Evolutionary conservation across 164 flowering plant genomes (phyloP), one percentile per base, ranked within the genome.

Genomic region (Pachysandra terminalis): DNA sequence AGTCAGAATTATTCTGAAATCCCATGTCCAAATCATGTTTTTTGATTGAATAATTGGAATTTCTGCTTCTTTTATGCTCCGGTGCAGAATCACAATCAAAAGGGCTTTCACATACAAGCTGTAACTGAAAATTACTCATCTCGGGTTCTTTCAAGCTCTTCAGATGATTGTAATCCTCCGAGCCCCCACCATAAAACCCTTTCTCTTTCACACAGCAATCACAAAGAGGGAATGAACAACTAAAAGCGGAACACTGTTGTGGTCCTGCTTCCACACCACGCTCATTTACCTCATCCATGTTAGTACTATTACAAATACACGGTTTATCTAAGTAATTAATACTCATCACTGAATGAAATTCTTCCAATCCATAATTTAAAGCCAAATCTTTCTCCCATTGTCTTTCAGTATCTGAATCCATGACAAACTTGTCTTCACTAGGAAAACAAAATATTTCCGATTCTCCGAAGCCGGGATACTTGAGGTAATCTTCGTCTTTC

Each of bases 381-480:
- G 22, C 69, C 19, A 61, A 32, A 0, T 64, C 32, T 26, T 74
- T 70, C 9, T 75, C 84, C 60, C 22, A 56, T 41, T 56, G 74
- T 24, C 68, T 78, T 21, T 75, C 81, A 0, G 61, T 66, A 49
- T 79, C 88, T 15, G 74, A 74, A 63, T 82, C 75, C 76, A 75
- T 90, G 48, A 90, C 79, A 72, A 80, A 90, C 86, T 91, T 94
- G 67, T 93, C 96, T 74, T 89, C 96, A 66, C 80, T 87, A 10
- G 80, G 90, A 69, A 78, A 83, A 40, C 74, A 74, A 65, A 78
- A 80, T 68, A 78, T 75, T 22, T 84, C 91, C 7, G 77, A 61
- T 25, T 70, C 86, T 17, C 73, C 79, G 68, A 82, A 78, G 63
- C 59, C 66, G 9, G 89, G 85, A 70, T 84, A 77, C 81, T 81